Evolutionary conservation across 768 basidiomycete genomes (phyloP).

Genomic region (Coprinopsis sp.): DNA sequence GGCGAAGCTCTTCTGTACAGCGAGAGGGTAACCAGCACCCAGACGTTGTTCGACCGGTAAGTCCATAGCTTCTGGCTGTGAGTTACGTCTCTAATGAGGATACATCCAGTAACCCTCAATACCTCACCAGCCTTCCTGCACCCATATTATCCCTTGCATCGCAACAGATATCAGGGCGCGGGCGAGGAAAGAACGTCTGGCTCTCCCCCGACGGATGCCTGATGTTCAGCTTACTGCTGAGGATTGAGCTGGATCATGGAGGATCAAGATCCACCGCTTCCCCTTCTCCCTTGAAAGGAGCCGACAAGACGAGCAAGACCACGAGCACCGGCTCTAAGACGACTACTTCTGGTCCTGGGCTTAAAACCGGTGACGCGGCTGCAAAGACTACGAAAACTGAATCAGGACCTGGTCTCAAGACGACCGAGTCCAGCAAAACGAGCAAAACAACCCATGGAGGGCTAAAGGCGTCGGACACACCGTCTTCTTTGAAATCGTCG

Average conservation of each 20-base stretch:
- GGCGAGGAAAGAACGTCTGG: constrained; percentile 88
- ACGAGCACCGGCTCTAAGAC: background rate
- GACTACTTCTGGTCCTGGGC: background rate
- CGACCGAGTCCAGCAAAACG: background rate
- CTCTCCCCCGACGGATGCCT: constrained; percentile 89
- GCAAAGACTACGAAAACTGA: background rate
- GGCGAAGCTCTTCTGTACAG: constrained; percentile 84
- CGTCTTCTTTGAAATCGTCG: no score
- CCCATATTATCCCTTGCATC: constrained; percentile 84
- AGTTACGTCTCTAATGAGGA: constrained; percentile 4
- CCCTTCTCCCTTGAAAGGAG: constrained; percentile 22
- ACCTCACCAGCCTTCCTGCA: constrained; percentile 64
- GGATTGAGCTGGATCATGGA: constrained; percentile 39
- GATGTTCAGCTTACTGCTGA: constrained; percentile 73
- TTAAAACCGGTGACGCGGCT: background rate
- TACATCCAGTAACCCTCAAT: constrained; percentile 60
- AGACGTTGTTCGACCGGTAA: constrained; percentile 91
- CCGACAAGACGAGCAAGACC: constrained; percentile 1
- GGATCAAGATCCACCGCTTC: constrained; percentile 13
- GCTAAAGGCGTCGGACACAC: no score
- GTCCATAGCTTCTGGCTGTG: constrained; percentile 21
- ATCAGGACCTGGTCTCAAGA: background rate
- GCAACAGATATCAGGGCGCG: constrained; percentile 82
- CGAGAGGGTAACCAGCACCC: constrained; percentile 89
- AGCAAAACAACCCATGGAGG: constrained; percentile 4